Base-by-base conservation (phyloP, 805 yeast genomes). In the Candida chauliodis region DNA sequence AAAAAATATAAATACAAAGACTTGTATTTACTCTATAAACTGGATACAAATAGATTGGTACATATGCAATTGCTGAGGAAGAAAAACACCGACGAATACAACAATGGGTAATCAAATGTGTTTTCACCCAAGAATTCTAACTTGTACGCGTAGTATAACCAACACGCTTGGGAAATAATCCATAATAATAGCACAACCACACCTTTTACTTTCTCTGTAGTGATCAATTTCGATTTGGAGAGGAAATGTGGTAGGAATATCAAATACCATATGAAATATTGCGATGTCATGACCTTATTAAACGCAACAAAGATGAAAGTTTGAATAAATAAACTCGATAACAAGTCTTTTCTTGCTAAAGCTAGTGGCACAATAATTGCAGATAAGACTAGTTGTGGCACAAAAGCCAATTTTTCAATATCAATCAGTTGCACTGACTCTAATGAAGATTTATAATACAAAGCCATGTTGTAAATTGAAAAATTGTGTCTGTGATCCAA, bases 401-500 rank as follows among this genome's bases (percentile, higher is more conserved):
- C 29, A 50, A 93, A 88, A 5, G 97, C 95, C 52, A 78, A 63
- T 41, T 74, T 69, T 26, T 78, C 78, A 18, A 73, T 61, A 40
- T 60, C 61, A 1, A 54, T 18, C 5, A 30, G 11, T 5, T 15
- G 8, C 13, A 18, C 19, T 10, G 29, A 4, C 13, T 13, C n/a
- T 4, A 25, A 20, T 20, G 69, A 68, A 2, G 89, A 80, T 32
- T 73, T 73, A 53, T 74, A 76, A 56, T 84, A 84, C 28, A 93
- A 64, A 16, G 81, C 65, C 9, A 87, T 65, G 56, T 90, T 85
- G 74, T 90, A 93, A 2, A 90, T 68, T 4, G 96, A 86, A 55
- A 93, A 93, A 60, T 93, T 93, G 61, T 93, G 99, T 34, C 99
- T 76, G 59, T 93, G 99, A 58, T 93, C 99, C 3, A 87, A 60